Evolutionary conservation across 768 basidiomycete genomes (phyloP).

Genomic region (Hortiboletus flavorubellus): DNA sequence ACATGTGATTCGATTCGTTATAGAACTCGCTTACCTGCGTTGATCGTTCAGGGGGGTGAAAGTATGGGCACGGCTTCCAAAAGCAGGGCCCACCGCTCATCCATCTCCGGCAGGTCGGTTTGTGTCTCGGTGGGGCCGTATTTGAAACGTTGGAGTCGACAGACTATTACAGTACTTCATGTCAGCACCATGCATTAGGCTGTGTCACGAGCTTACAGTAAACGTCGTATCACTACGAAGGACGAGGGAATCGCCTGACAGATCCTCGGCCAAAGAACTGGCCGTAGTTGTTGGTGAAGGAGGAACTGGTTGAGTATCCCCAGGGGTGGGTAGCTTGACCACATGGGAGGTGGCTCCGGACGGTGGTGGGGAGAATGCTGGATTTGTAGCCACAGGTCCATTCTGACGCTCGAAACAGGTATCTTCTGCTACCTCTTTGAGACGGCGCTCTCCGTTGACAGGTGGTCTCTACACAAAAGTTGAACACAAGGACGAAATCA

Average conservation of each 20-base stretch:
- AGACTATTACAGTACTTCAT: conserved; percentile 8
- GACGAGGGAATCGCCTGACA: conserved; percentile 11
- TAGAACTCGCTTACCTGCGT: too few relatives aligned
- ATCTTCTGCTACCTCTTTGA: not conserved
- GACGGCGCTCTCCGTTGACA: not conserved
- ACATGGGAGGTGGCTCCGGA: not conserved
- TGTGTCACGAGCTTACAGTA: conserved; percentile 11
- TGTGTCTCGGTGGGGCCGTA: not conserved
- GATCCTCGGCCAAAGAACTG: conserved; percentile 19
- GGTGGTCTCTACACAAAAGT: conserved; percentile 5
- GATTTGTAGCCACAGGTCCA: not conserved
- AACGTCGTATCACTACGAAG: conserved; percentile 17
- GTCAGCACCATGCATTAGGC: not conserved
- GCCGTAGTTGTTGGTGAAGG: conserved; percentile 11
- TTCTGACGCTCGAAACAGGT: conserved; percentile 3
- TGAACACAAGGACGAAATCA: not conserved
- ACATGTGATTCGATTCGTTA: too few relatives aligned
- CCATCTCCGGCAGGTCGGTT: conserved; percentile 7
- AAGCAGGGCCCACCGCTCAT: not conserved
- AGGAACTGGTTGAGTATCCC: not conserved
- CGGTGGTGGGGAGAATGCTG: conserved; percentile 8
- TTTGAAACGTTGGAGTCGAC: conserved; percentile 13
- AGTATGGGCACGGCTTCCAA: not conserved
- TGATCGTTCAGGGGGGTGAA: conserved; percentile 5
- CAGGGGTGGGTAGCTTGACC: conserved; percentile 11